Percentiles rank a stretch among this genome's conserved stretches.
These are phyloP conservation scores for Emmonsia crescens DNA, from an alignment of 2,329 filamentous ascomycete genomes.

Conservation along the genomic window DNA sequence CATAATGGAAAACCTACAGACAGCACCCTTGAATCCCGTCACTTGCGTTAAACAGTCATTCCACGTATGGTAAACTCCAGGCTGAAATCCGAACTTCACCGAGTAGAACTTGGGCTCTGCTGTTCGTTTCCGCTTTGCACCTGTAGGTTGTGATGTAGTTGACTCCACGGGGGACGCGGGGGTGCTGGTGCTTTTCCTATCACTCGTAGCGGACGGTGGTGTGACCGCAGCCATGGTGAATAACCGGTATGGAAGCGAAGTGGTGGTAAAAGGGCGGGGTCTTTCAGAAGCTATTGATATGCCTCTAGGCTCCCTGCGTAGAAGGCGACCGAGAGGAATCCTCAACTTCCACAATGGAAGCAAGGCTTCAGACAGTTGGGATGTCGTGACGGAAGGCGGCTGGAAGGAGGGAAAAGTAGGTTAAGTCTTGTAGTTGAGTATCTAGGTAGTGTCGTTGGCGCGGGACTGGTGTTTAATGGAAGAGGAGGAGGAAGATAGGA, in stretches of 20 bases:
- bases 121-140: conserved; percentile 47
- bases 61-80: conserved; percentile 55
- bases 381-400: background rate
- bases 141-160: conserved; percentile 28
- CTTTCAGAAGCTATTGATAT: conserved; percentile 14
- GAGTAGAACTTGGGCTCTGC: conserved; percentile 50
- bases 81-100: conserved; percentile 48
- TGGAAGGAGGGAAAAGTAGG: background rate
- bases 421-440: background rate
- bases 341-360: conserved; percentile 20
- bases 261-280: conserved; percentile 9
- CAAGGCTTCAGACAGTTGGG: conserved; percentile 8
- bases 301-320: conserved; percentile 15
- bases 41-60: conserved; percentile 51
- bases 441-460: conserved; percentile 2
- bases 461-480: background rate
- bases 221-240: conserved; percentile 1
- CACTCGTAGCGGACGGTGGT: conserved; percentile 6
- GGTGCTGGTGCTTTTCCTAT: conserved; percentile 25
- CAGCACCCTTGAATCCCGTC: conserved; percentile 52
- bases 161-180: conserved; percentile 26
- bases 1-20: conserved; percentile 45
- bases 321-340: conserved; percentile 10
- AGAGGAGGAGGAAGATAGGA: conserved; percentile 2
- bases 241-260: conserved; percentile 3